phyloP scores from a whole-genome alignment of 2,329 filamentous ascomycete species.

The Aspergillus aculeatus region DNA sequence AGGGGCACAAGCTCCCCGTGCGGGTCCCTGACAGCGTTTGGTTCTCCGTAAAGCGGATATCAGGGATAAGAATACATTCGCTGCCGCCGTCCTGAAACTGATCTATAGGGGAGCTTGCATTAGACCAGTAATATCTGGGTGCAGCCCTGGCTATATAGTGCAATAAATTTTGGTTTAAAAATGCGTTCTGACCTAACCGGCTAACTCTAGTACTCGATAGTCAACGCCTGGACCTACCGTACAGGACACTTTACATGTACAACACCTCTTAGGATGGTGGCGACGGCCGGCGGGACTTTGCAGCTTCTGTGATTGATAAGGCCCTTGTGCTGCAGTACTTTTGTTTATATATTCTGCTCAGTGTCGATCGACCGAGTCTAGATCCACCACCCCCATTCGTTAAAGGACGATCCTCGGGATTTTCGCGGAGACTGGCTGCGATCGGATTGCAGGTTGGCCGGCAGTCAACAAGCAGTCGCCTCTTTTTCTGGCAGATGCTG shows the following conservation, averaged over 20 bases:
- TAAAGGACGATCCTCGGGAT: not conserved
- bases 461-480: not conserved
- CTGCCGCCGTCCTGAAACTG: conserved; percentile 1
- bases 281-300: not conserved
- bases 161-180: not conserved
- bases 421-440: not conserved
- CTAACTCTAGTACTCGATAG: not conserved
- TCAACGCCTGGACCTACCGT: not conserved
- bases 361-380: not conserved
- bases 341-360: not conserved
- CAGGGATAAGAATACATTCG: conserved; percentile 30
- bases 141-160: not conserved
- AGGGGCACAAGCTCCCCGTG: conserved; percentile 47
- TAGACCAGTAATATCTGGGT: not conserved
- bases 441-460: not conserved
- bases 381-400: not conserved
- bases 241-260: not conserved
- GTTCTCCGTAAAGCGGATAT: conserved; percentile 44
- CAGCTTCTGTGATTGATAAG: not conserved
- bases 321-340: not conserved
- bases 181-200: not conserved
- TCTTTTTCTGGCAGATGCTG: not conserved
- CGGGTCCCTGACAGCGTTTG: conserved; percentile 49
- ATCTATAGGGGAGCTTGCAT: conserved; percentile 1
- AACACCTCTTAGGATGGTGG: not conserved